Conservation (phyloP, 2,329 filamentous ascomycete species). For the Apiospora kogelbergensis region DNA sequence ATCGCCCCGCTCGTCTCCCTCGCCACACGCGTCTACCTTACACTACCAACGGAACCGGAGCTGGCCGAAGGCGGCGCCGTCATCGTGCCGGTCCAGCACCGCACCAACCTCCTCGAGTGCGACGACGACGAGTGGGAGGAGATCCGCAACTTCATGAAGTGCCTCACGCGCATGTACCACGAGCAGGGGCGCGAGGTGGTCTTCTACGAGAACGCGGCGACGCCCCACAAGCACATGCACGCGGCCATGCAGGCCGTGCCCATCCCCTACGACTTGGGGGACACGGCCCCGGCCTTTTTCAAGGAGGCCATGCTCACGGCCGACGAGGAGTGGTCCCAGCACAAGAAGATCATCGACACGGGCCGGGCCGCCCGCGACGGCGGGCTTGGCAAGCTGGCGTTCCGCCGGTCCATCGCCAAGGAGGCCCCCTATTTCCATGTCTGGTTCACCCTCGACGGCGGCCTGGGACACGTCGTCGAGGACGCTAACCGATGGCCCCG, state of each 20-base stretch:
- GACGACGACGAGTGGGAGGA: constrained; percentile 99
- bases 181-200: constrained; percentile 88
- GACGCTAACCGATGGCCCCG: constrained; percentile 81
- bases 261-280: constrained; percentile 86
- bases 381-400: constrained; percentile 77
- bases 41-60: constrained; percentile 86
- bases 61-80: constrained; percentile 79
- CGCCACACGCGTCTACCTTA: constrained; percentile 83
- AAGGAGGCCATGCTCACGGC: constrained; percentile 85
- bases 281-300: constrained; percentile 92
- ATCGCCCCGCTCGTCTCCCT: constrained; percentile 83
- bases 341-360: constrained; percentile 93
- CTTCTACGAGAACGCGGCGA: constrained; percentile 96
- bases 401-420: constrained; percentile 79
- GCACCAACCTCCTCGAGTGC: constrained; percentile 89
- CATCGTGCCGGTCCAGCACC: constrained; percentile 86
- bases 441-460: constrained; percentile 92
- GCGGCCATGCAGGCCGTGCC: constrained; percentile 85
- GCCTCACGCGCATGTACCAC: constrained; percentile 89
- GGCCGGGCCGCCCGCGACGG: constrained; percentile 61
- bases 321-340: constrained; percentile 94
- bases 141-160: constrained; percentile 98
- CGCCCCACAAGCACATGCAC: constrained; percentile 75
- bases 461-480: constrained; percentile 89
- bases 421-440: constrained; percentile 99